Base-by-base conservation (phyloP, 306 rosid species). In the Morella rubra region DNA sequence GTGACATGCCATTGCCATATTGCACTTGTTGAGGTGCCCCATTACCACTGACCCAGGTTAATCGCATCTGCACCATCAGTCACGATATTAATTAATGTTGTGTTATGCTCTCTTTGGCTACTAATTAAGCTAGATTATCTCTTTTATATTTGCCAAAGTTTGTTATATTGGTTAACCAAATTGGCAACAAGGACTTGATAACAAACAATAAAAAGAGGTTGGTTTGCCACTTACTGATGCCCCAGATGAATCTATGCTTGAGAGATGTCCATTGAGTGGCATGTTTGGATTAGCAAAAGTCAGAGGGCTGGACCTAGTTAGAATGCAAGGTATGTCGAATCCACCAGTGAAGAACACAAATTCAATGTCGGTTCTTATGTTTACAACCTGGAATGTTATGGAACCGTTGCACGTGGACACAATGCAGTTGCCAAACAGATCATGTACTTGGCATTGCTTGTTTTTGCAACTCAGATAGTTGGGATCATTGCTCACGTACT, bases 41-140 rank as follows among this genome's bases (percentile, higher is more conserved):
- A 79, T 90, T 90, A 40, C 97, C 98, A 84, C 98, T 91, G 65
- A 91, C 91, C 98, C 98, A 94, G 59, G 93, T 89, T 78, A 90
- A 62, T 83, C 85, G 86, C 97, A 94, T 91, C 98, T 93, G 84
- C 76, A 83, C 1, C 45, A 71, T 56, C 71, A 78, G 3, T 3
- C 53, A 32, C 37, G 37, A 32, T 32, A 32, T 32, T 32, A 32
- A 32, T 32, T 32, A 32, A 32, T 32, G 37, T 12, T 37, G 32
- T 1, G 15, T 37, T 14, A 32, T 32, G 3, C 37, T 2, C 3
- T 32, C 3, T 32, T 32, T 32, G 37, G 37, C 37, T 32, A 2
- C 37, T 32, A 32, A 32, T 32, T 2, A 32, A 32, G 37, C 3
- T 32, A 32, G 37, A 32, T 32, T 2, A 2, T 32, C 37, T 32